These are phyloP conservation scores for Cardiospermum halicacabum DNA, from an alignment of 345 rosid genomes.

Conservation along the genomic window DNA sequence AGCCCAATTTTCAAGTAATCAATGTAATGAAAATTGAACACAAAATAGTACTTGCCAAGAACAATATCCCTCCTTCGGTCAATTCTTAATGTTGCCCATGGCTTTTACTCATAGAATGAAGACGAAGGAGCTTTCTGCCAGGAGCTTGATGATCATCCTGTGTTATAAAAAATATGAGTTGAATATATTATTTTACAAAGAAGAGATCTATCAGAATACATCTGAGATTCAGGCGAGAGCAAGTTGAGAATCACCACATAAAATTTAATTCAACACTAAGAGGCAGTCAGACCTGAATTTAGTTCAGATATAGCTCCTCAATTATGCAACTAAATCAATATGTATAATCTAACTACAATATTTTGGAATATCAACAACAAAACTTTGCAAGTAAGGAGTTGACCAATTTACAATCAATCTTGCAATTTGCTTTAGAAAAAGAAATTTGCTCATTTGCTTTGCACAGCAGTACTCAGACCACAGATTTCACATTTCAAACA, in stretches of 20 bases:
- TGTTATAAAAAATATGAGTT: conserved; percentile 10
- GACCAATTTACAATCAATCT: not conserved
- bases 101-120: conserved; percentile 60
- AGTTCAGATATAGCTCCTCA: not conserved
- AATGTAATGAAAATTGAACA: conserved; percentile 6
- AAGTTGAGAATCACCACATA: not conserved
- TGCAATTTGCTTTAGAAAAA: not conserved
- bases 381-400: too few species aligned
- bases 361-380: not conserved
- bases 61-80: conserved; percentile 13
- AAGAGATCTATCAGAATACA: not conserved
- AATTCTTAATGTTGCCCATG: conserved; percentile 45
- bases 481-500: not conserved
- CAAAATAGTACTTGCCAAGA: conserved; percentile 16
- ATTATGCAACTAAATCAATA: not conserved
- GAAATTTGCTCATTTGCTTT: not conserved
- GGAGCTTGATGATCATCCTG: conserved; percentile 85
- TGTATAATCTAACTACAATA: not conserved
- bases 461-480: not conserved
- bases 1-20: not conserved
- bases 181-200: conserved; percentile 1
- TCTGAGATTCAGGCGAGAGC: not conserved
- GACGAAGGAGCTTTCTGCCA: conserved; percentile 56
- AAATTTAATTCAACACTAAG: not conserved
- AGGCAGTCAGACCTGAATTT: not conserved